Evolutionary conservation across 257 asterid genomes (phyloP), one percentile per base, ranked within the genome.

Genomic region (Solanum paucissectum): DNA sequence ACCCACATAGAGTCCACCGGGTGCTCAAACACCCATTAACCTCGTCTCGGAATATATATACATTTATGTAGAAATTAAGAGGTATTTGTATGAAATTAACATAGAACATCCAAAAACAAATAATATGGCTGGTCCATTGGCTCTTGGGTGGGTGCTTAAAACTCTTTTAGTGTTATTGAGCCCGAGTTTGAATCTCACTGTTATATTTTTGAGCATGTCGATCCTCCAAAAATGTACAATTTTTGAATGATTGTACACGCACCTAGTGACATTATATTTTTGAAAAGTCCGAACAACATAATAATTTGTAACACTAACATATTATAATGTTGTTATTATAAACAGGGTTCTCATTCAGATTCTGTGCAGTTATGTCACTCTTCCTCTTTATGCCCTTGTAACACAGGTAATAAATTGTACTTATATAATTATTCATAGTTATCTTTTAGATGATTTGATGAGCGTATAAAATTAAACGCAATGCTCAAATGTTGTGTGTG

Each of bases 341-440:
- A 20, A 72, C 91, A 97, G 99, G 91, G 73, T 96, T 69, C 92
- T 97, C 86, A 93, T 94, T 25, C 98, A 96, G 86, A 90, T 94
- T 38, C 91, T 97, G 20, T 97, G 99, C 91, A 95, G 98, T 83
- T 97, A 96, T 25, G 98, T 97, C 34, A 97, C 98, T 2, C 98
- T 97, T 69, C 99, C 99, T 62, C 98, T 96, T 2, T 95, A 95
- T 89, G 99, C 99, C 87, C 98, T 97, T 21, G 99, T 96, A 12
- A 96, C 99, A 64, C 99, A 96, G 98, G 99, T 96, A 93, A 81
- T 46, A 8, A 7, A 44, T 18, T 44, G 25, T 55, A 55, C n/a
- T 55, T 18, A 2, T 52, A 55, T 58, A 58, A 21, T 21, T 58
- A 21, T 4, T 58, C 5, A 3, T 21, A 58, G 5, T 58, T 58